Evolutionary conservation across 352 stramenopile genomes (phyloP).

Genomic region (Plasmopara viticola): DNA sequence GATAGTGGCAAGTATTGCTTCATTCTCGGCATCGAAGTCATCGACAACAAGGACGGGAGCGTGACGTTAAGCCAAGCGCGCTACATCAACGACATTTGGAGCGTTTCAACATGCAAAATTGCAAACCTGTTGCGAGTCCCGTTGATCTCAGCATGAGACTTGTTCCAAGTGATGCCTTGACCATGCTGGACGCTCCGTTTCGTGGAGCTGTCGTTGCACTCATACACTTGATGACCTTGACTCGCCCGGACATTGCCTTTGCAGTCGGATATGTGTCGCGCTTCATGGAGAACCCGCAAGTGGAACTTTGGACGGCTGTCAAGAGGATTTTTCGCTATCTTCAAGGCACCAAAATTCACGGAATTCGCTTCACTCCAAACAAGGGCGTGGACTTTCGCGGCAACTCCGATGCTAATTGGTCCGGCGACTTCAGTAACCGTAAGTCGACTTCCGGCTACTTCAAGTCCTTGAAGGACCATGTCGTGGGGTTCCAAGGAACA

Average conservation of each 20-base stretch:
- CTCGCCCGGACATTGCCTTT: slow-evolving; percentile 12
- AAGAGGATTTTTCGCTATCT: slow-evolving; percentile 4
- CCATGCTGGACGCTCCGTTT: slow-evolving; percentile 1
- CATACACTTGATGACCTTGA: slow-evolving; percentile 14
- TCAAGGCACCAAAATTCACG: slow-evolving; percentile 14
- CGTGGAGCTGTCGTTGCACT: slow-evolving; percentile 12
- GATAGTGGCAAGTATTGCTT: neutral
- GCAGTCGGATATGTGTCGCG: slow-evolving; percentile 10
- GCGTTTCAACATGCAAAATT: neutral
- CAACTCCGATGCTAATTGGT: neutral
- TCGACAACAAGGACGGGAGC: neutral
- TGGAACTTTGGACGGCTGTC: slow-evolving; percentile 11
- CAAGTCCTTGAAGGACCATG: neutral
- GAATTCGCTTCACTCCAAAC: slow-evolving; percentile 3
- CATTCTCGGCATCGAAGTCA: neutral
- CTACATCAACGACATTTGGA: neutral
- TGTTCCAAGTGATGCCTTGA: neutral
- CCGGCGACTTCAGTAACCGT: neutral
- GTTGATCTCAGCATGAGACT: neutral
- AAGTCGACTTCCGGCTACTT: neutral
- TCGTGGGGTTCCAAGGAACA: neutral
- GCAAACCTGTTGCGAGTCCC: neutral
- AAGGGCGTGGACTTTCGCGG: neutral
- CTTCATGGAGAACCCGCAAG: slow-evolving; percentile 17
- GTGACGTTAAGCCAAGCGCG: neutral